Percentiles rank a stretch among this genome's conserved stretches.
Evolutionary conservation across 2,329 filamentous ascomycete genomes (phyloP).

Genomic region (Hawksworthiomyces lignivorus): DNA sequence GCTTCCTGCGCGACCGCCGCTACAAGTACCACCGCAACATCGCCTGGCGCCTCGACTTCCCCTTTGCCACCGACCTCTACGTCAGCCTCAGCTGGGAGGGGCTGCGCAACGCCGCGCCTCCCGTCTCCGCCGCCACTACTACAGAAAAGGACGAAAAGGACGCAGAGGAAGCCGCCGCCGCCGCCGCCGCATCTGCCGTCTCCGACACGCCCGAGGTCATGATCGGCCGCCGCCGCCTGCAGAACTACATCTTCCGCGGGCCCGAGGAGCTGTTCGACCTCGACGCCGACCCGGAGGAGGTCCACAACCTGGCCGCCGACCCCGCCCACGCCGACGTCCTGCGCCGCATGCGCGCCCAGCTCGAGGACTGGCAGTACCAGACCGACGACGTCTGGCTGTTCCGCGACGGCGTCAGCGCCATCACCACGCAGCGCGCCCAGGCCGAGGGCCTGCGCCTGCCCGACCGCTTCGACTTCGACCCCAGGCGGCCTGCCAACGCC

Average conservation of each 20-base stretch:
- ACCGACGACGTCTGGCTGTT: slow-evolving; percentile 23
- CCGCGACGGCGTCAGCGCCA: slow-evolving; percentile 17
- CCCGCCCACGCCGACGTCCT: slow-evolving; percentile 24
- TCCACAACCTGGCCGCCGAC: slow-evolving; percentile 17
- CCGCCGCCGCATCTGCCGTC: neutral
- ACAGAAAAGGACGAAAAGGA: neutral
- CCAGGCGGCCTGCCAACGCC: slow-evolving; percentile 13
- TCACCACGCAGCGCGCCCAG: slow-evolving; percentile 9
- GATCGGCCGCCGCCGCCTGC: slow-evolving; percentile 31
- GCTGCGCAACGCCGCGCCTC: slow-evolving; percentile 37
- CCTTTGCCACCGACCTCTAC: slow-evolving; percentile 39
- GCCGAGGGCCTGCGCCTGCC: slow-evolving; percentile 3
- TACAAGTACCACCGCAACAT: slow-evolving; percentile 46
- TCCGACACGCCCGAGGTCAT: slow-evolving; percentile 16
- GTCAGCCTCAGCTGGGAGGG: slow-evolving; percentile 35
- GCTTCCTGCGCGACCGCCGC: slow-evolving; percentile 31
- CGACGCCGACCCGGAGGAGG: slow-evolving; percentile 29
- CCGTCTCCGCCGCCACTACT: slow-evolving; percentile 3
- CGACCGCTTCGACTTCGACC: slow-evolving; percentile 12
- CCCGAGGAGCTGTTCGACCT: slow-evolving; percentile 41
- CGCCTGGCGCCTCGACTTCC: slow-evolving; percentile 40
- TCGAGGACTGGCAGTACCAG: slow-evolving; percentile 23
- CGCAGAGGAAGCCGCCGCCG: neutral
- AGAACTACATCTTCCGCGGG: slow-evolving; percentile 35
- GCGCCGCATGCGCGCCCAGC: slow-evolving; percentile 20